A percentile compares a stretch with the other conserved stretches of the same genome.
phyloP scores from a whole-genome alignment of 352 stramenopile species.

The Phytophthora uliginosa region DNA sequence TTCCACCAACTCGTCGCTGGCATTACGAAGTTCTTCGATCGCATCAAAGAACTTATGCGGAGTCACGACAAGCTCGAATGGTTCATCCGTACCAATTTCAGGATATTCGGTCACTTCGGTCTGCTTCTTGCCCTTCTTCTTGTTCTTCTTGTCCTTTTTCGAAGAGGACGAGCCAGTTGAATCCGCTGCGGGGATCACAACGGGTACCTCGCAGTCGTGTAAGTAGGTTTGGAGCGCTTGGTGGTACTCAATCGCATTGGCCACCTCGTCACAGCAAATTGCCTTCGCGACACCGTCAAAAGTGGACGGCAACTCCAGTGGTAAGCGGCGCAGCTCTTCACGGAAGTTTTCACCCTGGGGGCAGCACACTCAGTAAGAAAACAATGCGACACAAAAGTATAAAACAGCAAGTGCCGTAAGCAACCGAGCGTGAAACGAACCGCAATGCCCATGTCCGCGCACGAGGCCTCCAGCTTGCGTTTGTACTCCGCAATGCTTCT shows the following conservation, averaged over 20 bases:
- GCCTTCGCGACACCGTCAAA: constrained; percentile 56
- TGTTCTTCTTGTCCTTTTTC: constrained; percentile 65
- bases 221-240: constrained; percentile 74
- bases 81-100: constrained; percentile 28
- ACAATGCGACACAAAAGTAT: neutral
- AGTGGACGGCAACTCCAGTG: constrained; percentile 60
- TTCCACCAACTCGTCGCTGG: constrained; percentile 48
- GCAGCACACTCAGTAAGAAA: constrained; percentile 8
- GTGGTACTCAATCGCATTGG: constrained; percentile 67
- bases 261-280: constrained; percentile 56
- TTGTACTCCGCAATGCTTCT: constrained; percentile 84
- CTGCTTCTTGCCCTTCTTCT: constrained; percentile 40
- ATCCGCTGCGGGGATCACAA: constrained; percentile 25
- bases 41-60: constrained; percentile 69
- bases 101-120: constrained; percentile 14
- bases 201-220: constrained; percentile 58
- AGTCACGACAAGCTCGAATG: constrained; percentile 47
- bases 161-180: constrained; percentile 16
- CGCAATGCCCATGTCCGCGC: constrained; percentile 69
- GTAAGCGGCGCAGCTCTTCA: constrained; percentile 69
- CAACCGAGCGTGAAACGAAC: constrained; percentile 27
- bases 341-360: constrained; percentile 64
- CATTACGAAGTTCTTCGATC: constrained; percentile 57
- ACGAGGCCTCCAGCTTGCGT: constrained; percentile 67
- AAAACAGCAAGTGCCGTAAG: neutral